These are phyloP conservation scores for Magnusiomyces suaveolens DNA, from an alignment of 1,139 yeast species.

Conservation along the genomic window DNA sequence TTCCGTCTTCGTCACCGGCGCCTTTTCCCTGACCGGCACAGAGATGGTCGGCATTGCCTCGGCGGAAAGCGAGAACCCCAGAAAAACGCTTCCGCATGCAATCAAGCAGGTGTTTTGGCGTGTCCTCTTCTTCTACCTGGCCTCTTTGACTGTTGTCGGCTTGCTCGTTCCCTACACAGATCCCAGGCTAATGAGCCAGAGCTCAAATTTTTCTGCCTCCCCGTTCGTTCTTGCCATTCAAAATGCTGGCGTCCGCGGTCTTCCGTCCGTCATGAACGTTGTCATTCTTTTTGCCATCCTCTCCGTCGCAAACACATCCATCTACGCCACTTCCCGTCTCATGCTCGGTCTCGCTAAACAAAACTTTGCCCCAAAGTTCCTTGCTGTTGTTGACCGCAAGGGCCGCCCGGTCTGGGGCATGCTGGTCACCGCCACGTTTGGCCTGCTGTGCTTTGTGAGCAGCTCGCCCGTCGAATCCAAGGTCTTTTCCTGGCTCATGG, in stretches of 20 bases:
- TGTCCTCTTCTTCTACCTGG: conserved; percentile 52
- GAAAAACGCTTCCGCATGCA: conserved; percentile 56
- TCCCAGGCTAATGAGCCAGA: conserved; percentile 34
- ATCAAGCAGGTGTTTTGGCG: conserved; percentile 69
- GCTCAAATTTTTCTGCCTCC: conserved; percentile 50
- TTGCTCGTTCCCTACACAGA: conserved; percentile 55
- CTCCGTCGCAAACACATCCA: conserved; percentile 67
- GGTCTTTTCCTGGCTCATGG: conserved; percentile 73
- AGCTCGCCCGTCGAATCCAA: conserved; percentile 59
- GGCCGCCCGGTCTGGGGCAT: conserved; percentile 72
- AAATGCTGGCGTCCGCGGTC: conserved; percentile 47
- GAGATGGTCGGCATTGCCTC: conserved; percentile 80
- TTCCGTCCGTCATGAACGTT: conserved; percentile 64
- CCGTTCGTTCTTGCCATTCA: conserved; percentile 66
- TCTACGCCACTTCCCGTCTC: conserved; percentile 73
- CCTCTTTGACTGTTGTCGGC: conserved; percentile 51
- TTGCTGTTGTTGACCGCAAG: conserved; percentile 61
- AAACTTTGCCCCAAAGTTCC: conserved; percentile 66
- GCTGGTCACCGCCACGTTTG: conserved; percentile 46
- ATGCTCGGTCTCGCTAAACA: conserved; percentile 72
- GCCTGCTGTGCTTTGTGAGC: conserved; percentile 55
- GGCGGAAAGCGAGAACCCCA: conserved; percentile 71
- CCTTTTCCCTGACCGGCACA: conserved; percentile 78
- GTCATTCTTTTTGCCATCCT: conserved; percentile 61
- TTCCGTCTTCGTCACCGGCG: conserved; percentile 75